Evolutionary conservation across 2,329 filamentous ascomycete genomes (phyloP).

Genomic region (Chaetomiaceae sp.): DNA sequence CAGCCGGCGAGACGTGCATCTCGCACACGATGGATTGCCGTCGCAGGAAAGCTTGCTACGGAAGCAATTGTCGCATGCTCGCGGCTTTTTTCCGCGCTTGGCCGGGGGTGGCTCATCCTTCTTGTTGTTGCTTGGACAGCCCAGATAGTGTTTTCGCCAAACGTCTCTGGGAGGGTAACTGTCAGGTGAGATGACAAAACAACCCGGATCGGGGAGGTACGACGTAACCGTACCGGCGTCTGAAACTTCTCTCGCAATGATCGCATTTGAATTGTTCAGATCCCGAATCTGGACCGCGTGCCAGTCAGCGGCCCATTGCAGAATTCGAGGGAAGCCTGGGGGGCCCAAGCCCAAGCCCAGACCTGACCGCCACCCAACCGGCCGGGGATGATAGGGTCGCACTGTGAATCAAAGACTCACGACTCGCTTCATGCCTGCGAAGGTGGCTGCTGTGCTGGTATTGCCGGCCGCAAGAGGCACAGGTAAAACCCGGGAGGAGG

Average conservation of each 20-base stretch:
- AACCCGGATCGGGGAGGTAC: too few species aligned
- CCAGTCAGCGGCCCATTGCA: too few species aligned
- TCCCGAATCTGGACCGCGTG: neutral
- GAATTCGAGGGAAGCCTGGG: too few species aligned
- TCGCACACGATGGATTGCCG: slow-evolving; percentile 25
- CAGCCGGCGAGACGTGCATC: slow-evolving; percentile 25
- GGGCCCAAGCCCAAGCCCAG: too few species aligned
- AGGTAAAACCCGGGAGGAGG: neutral
- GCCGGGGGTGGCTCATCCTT: slow-evolving; percentile 20
- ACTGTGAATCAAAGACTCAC: neutral
- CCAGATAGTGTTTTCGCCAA: slow-evolving; percentile 28
- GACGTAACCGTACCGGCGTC: slow-evolving; percentile 1
- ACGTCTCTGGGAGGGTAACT: slow-evolving; percentile 16
- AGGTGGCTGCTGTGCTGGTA: slow-evolving; percentile 13
- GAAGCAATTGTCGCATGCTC: slow-evolving; percentile 31
- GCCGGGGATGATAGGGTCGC: too few species aligned
- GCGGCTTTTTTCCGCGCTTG: slow-evolving; percentile 29
- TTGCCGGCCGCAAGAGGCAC: slow-evolving; percentile 1
- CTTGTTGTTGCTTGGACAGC: slow-evolving; percentile 22
- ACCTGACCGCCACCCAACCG: too few species aligned
- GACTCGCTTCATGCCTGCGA: slow-evolving; percentile 8
- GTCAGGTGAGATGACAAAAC: too few species aligned
- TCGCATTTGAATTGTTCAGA: slow-evolving; percentile 1
- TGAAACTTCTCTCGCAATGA: slow-evolving; percentile 1
- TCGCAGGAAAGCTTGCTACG: slow-evolving; percentile 31